phyloP scores from a whole-genome alignment of 495 filamentous ascomycete genomes.

The Penicillium crystallinum region DNA sequence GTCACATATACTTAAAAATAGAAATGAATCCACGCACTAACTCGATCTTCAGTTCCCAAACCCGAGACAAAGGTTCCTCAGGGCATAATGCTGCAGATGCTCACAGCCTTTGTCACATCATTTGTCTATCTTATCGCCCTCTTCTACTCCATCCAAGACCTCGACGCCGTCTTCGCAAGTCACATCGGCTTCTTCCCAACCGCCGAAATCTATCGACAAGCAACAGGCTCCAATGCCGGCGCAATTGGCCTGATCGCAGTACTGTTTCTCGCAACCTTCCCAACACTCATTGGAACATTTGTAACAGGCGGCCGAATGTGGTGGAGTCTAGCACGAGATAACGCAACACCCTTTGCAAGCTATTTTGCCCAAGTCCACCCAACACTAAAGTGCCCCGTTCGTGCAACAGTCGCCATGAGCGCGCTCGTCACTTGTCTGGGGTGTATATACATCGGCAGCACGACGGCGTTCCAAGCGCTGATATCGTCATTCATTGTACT shows the following conservation, averaged over 20 bases:
- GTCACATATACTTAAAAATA: not conserved
- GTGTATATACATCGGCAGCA: constrained; percentile 62
- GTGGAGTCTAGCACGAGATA: constrained; percentile 74
- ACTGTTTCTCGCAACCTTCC: constrained; percentile 50
- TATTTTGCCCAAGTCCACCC: constrained; percentile 33
- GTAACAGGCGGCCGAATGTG: constrained; percentile 67
- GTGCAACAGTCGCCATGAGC: constrained; percentile 55
- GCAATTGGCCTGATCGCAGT: constrained; percentile 55
- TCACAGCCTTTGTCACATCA: constrained; percentile 52
- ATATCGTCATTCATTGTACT: constrained; percentile 72
- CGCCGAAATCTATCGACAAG: constrained; percentile 67
- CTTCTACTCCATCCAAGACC: constrained; percentile 64
- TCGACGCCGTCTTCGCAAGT: constrained; percentile 49
- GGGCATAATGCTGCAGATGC: constrained; percentile 54
- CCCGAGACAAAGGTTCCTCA: constrained; percentile 24
- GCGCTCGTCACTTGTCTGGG: constrained; percentile 59
- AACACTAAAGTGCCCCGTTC: constrained; percentile 52
- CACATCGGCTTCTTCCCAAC: constrained; percentile 60
- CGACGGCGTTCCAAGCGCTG: constrained; percentile 65
- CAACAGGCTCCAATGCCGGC: constrained; percentile 54
- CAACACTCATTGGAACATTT: constrained; percentile 57
- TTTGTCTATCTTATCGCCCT: constrained; percentile 26
- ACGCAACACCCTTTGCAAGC: constrained; percentile 37
- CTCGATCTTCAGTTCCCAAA: constrained; percentile 13
- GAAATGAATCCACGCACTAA: not conserved